Percentiles rank a stretch among this genome's conserved stretches.
These are phyloP conservation scores for Glonium stellatum DNA, from an alignment of 495 filamentous ascomycete genomes.

Conservation along the genomic window DNA sequence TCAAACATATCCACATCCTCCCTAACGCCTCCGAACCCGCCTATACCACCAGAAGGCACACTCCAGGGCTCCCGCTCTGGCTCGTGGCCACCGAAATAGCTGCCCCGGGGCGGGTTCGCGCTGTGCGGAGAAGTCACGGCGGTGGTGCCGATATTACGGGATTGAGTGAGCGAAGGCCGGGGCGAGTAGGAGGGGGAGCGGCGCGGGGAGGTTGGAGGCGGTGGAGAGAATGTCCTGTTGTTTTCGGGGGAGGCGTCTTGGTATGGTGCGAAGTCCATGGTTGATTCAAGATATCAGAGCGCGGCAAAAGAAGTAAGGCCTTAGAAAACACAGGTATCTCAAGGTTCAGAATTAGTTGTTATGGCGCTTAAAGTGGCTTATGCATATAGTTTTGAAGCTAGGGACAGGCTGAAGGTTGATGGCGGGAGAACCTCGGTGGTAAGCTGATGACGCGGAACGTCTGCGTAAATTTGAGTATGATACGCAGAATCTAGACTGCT, in stretches of 20 bases:
- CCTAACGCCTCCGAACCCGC: constrained; percentile 21
- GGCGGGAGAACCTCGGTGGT: neutral
- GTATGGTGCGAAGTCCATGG: constrained; percentile 94
- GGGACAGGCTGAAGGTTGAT: neutral
- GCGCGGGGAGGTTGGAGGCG: constrained; percentile 47
- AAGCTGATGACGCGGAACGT: neutral
- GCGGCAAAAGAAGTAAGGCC: neutral
- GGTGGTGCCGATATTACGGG: constrained; percentile 31
- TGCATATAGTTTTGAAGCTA: neutral
- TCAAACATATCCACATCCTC: constrained; percentile 55
- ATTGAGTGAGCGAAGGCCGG: constrained; percentile 30
- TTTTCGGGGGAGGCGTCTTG: constrained; percentile 79
- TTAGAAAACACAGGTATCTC: neutral
- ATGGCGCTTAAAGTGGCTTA: no score
- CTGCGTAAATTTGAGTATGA: neutral
- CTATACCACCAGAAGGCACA: constrained; percentile 12
- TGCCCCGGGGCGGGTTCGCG: neutral
- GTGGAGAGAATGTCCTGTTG: constrained; percentile 65
- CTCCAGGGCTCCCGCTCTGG: constrained; percentile 32
- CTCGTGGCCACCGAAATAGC: constrained; percentile 29
- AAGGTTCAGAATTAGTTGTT: no score
- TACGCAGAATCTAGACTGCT: no score
- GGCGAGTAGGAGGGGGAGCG: constrained; percentile 42
- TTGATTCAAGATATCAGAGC: neutral
- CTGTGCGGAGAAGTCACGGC: constrained; percentile 17